Evolutionary conservation across 2,329 filamentous ascomycete genomes (phyloP), one percentile per base, ranked within the genome.

Genomic region (Penicillium sp.): DNA sequence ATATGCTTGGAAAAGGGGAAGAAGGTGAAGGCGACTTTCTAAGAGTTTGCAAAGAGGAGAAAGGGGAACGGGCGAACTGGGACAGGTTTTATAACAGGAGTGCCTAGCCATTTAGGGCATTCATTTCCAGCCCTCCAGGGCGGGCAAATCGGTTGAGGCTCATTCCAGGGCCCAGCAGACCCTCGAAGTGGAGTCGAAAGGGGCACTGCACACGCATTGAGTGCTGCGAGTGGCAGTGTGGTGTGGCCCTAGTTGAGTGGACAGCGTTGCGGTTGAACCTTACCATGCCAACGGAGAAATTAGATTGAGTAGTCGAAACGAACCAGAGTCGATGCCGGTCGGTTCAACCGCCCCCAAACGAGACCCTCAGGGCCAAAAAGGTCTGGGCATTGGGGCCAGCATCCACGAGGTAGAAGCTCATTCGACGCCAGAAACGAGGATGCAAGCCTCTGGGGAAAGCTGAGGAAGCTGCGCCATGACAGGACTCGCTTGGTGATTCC

Each of bases 61-160:
- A 4, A 13, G 44, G 19, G 8, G 38, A 45, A 29, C 4, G 2
- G 19, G 52, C 21, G 48, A 15, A 6, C 30, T n/a, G 38, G 46
- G 47, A 7, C 48, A 26, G 47, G 13, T 48, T 56, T 46, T 53
- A 57, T 61, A 30, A 31, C 23, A 46, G 57, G 44, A 45, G 21
- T 31, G 55, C 46, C 26, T 17, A 23, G 45, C 45, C n/a, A 21
- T 47, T 8, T 23, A n/a, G 6, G 45, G n/a, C 3, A 3, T 21
- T 41, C 54, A 58, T 50, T 58, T 44, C 31, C 23, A 35, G 30
- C 35, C 35, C 35, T 41, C 35, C 35, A 41, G 17, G n/a, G 5
- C 5, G 35, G 44, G 17, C 55, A 23, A 58, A 51, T 58, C 46
- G 50, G 7, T 55, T 47, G 53, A 56, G 53, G 53, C 53, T 50